Conservation (phyloP, 495 filamentous ascomycete species). For the Parachaetomium inaequale region DNA sequence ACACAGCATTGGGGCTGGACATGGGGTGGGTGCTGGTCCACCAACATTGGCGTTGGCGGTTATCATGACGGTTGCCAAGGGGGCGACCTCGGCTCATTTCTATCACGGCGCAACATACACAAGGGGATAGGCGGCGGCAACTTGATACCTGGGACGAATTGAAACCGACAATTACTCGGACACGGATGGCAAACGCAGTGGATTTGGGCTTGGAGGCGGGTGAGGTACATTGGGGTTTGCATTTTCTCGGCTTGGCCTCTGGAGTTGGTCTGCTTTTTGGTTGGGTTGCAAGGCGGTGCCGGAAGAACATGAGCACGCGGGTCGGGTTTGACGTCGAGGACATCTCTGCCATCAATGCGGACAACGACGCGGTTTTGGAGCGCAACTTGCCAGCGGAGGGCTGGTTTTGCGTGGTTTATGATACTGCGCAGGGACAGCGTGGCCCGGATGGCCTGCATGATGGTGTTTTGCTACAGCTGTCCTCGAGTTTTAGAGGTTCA, state of each 20-base stretch:
- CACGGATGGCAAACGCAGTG: background rate
- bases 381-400: slow-evolving; percentile 85
- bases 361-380: slow-evolving; percentile 89
- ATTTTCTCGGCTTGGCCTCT: background rate
- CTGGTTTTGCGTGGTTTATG: too few species aligned
- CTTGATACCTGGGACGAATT: slow-evolving; percentile 7
- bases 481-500: background rate
- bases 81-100: background rate
- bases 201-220: background rate
- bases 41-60: slow-evolving; percentile 6
- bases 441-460: background rate
- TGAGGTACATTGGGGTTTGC: background rate
- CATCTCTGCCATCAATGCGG: slow-evolving; percentile 77
- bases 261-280: background rate
- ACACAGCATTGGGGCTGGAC: background rate
- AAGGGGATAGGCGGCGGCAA: background rate
- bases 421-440: too few species aligned
- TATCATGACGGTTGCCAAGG: background rate
- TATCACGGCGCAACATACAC: slow-evolving; percentile 9
- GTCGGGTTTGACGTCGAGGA: slow-evolving; percentile 63
- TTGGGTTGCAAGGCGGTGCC: too few species aligned
- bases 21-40: background rate
- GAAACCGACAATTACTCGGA: background rate
- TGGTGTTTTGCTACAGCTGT: background rate
- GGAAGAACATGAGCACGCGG: slow-evolving; percentile 67